Evolutionary conservation across 441 rosid species (phyloP).

Genomic region (Erodium texanum): DNA sequence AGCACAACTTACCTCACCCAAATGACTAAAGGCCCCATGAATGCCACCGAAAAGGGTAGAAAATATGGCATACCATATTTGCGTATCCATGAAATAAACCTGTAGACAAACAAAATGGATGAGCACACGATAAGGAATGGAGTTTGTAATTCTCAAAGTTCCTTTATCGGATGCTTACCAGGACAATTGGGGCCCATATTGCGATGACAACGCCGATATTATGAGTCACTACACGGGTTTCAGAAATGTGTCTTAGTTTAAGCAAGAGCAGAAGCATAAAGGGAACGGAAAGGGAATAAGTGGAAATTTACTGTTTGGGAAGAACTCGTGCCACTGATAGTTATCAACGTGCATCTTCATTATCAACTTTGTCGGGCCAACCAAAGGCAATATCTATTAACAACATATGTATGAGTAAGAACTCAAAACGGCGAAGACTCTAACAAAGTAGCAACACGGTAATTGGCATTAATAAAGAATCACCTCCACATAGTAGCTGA

Average conservation of each 20-base stretch:
- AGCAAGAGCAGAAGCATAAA: conserved; percentile 10
- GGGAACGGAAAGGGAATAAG: background rate
- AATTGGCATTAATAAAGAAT: conserved; percentile 16
- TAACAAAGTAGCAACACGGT: background rate
- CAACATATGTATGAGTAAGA: conserved; percentile 14
- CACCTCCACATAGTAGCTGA: conserved; percentile 98
- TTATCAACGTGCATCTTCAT: conserved; percentile 49
- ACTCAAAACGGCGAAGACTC: conserved; percentile 1
- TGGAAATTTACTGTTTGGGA: conserved; percentile 53
- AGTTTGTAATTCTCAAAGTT: conserved; percentile 7
- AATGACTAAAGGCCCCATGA: conserved; percentile 91
- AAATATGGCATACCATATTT: conserved; percentile 96
- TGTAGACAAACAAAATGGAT: conserved; percentile 25
- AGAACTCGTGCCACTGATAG: conserved; percentile 87
- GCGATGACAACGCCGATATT: conserved; percentile 86
- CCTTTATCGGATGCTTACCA: conserved; percentile 44
- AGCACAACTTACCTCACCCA: conserved; percentile 69
- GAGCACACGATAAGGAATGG: background rate
- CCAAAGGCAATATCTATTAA: conserved; percentile 69
- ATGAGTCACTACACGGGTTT: conserved; percentile 45
- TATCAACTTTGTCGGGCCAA: conserved; percentile 67
- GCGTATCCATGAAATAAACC: conserved; percentile 93
- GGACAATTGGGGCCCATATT: conserved; percentile 85
- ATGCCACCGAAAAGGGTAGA: conserved; percentile 93
- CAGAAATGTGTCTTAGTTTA: conserved; percentile 20